Conservation (phyloP, 2,329 filamentous ascomycete genomes). For the Alternaria brassicae region DNA sequence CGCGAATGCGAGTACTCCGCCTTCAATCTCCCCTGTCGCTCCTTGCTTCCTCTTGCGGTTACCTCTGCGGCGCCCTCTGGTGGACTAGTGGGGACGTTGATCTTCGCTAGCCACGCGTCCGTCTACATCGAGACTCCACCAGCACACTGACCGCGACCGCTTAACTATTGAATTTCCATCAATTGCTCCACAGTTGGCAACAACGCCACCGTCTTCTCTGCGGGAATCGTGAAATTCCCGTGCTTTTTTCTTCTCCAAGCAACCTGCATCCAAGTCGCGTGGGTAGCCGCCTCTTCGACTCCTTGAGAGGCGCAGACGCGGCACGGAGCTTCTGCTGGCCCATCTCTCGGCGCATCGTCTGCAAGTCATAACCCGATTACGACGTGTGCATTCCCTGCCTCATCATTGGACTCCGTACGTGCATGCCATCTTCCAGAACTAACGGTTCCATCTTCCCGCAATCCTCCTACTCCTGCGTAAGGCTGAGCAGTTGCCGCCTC, state of each 20-base stretch:
- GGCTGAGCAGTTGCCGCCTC: constrained; percentile 2
- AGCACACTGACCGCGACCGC: constrained; percentile 8
- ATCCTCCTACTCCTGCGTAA: constrained; percentile 3
- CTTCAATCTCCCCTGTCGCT: constrained; percentile 14
- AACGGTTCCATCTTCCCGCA: constrained; percentile 2
- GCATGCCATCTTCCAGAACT: constrained; percentile 1
- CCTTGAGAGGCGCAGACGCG: constrained; percentile 3
- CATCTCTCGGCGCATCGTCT: constrained; percentile 14
- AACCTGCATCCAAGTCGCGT: background rate
- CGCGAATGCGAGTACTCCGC: constrained; percentile 2
- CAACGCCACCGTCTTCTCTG: background rate
- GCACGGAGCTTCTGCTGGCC: constrained; percentile 13
- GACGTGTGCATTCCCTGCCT: constrained; percentile 15
- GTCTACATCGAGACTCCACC: constrained; percentile 13
- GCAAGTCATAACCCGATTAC: constrained; percentile 18
- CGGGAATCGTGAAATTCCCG: background rate
- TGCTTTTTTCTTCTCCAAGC: background rate
- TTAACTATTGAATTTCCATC: constrained; percentile 8
- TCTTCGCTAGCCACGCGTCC: constrained; percentile 23
- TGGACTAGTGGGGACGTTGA: constrained; percentile 14
- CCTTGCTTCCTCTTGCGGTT: constrained; percentile 7
- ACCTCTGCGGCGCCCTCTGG: constrained; percentile 13
- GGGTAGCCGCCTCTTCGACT: background rate
- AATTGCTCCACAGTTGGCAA: background rate
- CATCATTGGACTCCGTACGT: constrained; percentile 13